phyloP scores from a whole-genome alignment of 257 asterid species.

The Nemophila menziesii region DNA sequence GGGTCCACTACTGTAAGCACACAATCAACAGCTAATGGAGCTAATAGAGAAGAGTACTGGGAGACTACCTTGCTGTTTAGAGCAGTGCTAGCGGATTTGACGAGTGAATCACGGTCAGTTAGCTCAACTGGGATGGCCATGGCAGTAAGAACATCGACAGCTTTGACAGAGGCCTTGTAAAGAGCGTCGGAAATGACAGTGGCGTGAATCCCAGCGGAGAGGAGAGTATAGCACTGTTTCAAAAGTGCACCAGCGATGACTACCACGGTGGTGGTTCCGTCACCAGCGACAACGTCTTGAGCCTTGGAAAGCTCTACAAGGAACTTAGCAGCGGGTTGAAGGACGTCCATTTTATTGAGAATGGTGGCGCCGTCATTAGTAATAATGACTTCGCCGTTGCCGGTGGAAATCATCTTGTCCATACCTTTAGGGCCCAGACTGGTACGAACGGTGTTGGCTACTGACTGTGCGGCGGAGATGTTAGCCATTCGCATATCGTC shows the following conservation, averaged over 20 bases:
- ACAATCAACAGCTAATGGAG: conserved; percentile 94
- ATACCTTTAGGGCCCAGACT: conserved; percentile 87
- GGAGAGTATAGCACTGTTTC: conserved; percentile 43
- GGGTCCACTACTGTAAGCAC: conserved; percentile 93
- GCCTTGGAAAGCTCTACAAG: conserved; percentile 88
- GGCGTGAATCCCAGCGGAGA: conserved; percentile 66
- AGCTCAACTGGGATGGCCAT: conserved; percentile 86
- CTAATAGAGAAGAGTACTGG: conserved; percentile 85
- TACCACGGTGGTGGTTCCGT: conserved; percentile 91
- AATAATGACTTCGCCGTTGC: conserved; percentile 81
- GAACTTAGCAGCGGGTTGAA: conserved; percentile 92
- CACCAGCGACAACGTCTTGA: conserved; percentile 88
- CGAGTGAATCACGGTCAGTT: conserved; percentile 59
- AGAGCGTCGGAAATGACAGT: conserved; percentile 68
- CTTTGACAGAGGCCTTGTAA: conserved; percentile 57
- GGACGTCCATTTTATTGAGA: conserved; percentile 85
- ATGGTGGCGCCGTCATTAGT: conserved; percentile 91
- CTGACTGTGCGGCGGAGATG: conserved; percentile 72
- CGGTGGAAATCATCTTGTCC: conserved; percentile 91
- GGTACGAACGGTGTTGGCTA: conserved; percentile 84
- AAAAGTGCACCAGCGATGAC: conserved; percentile 71
- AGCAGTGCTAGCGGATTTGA: conserved; percentile 72
- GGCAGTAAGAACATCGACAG: conserved; percentile 62
- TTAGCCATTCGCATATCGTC: conserved; percentile 83
- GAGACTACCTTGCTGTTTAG: conserved; percentile 90